Evolutionary conservation across 192 early-diverging fungal species (phyloP), one percentile per base, ranked within the genome.

Genomic region (Backusella circina): DNA sequence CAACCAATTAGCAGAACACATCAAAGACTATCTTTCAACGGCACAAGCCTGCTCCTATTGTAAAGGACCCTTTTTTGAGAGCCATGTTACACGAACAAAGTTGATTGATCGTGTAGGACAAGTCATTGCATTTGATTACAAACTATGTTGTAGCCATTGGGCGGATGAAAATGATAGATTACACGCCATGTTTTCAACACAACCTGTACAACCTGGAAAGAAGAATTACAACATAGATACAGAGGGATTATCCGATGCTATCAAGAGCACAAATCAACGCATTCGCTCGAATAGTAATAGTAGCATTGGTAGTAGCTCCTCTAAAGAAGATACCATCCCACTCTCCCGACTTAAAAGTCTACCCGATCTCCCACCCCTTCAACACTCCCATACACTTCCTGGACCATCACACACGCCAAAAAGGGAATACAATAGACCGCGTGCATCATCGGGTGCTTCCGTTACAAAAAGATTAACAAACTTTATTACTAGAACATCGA

Each of bases 111-210:
- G 76, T 26, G 87, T 86, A 1, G 73, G 82, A 35, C 78, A 80
- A 36, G 21, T 39, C 5, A 81, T 88, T 51, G 87, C 90, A 0
- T 75, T 92, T 16, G 92, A 94, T 78, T 92, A 93, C 76, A 77
- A 83, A 8, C 80, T 95, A n/a, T 95, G 94, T 74, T 75, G 82
- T 31, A 83, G 90, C 5, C 94, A 95, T 83, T 95, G 93, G 91
- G 87, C 88, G 33, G 86, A 83, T 5, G 92, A 94, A 31, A 65
- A 82, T 35, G 92, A 94, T 69, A 81, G 94, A 15, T 78, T 91
- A 32, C 79, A 82, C 38, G 57, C 83, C 31, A 67, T 95, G 69
- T 95, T 95, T 67, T 64, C 73, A 31, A 39, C 65, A 31, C 57
- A 61, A 39, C 26, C 64, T 18, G 1, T 35, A 37, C 26, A 15